A percentile compares a stretch with the other conserved stretches of the same genome.
Evolutionary conservation across 1,284 basidiomycete genomes (phyloP).

Genomic region (Acaromyces ingoldii): DNA sequence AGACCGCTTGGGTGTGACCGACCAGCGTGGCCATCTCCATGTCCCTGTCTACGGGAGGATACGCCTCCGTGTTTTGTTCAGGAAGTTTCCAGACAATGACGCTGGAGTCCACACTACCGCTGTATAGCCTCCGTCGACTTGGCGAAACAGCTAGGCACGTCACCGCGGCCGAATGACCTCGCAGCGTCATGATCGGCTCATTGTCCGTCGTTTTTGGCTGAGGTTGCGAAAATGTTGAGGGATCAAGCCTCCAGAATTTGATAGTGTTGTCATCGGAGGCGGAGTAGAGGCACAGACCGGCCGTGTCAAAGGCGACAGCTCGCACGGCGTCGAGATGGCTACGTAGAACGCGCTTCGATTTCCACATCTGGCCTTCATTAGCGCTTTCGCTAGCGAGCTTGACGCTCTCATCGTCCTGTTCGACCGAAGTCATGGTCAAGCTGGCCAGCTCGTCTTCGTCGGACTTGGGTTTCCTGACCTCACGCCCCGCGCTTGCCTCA

Average conservation of each 20-base stretch:
- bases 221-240: conserved; percentile 20
- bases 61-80: conserved; percentile 56
- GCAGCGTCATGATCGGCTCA: conserved; percentile 68
- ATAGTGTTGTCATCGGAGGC: conserved; percentile 92
- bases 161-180: conserved; percentile 87
- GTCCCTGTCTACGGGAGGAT: conserved; percentile 79
- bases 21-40: conserved; percentile 73
- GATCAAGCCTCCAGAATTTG: conserved; percentile 79
- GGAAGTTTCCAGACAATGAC: conserved; percentile 80
- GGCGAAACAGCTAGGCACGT: conserved; percentile 81
- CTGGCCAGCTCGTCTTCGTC: conserved; percentile 38
- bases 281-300: conserved; percentile 73
- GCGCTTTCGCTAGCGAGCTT: conserved; percentile 13
- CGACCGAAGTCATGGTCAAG: conserved; percentile 17
- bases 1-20: conserved; percentile 89
- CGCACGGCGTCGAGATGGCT: conserved; percentile 92
- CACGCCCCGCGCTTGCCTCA: conserved; percentile 19
- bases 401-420: conserved; percentile 17
- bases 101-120: conserved; percentile 85
- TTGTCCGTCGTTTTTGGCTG: conserved; percentile 14
- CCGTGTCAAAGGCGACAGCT: conserved; percentile 76
- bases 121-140: conserved; percentile 71
- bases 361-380: conserved; percentile 27
- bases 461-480: conserved; percentile 7
- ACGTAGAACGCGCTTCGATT: conserved; percentile 36